Conservation (phyloP, 148 eudicot genomes). For the Rhododendron mucronatum region DNA sequence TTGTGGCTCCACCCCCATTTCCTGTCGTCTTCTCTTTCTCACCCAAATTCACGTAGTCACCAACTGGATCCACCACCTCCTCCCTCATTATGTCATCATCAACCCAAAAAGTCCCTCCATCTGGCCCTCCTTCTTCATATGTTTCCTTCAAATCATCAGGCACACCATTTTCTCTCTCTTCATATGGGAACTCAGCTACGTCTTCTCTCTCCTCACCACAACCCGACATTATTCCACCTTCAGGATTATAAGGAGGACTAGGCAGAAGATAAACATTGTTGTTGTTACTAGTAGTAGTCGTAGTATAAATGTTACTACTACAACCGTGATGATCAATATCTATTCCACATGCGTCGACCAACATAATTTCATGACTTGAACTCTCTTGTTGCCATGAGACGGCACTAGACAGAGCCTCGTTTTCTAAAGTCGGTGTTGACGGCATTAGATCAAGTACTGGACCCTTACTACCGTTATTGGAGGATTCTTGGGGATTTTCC, state of each 20-base stretch:
- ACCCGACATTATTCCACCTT: neutral
- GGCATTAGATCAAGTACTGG: constrained; percentile 7
- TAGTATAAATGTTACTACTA: neutral
- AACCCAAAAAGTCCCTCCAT: constrained; percentile 1
- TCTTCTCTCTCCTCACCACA: neutral
- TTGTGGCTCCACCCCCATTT: neutral
- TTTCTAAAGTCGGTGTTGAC: constrained; percentile 10
- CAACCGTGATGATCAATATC: neutral
- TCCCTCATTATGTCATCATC: constrained; percentile 20
- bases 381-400: constrained; percentile 12
- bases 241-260: neutral
- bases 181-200: neutral
- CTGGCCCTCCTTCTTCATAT: neutral
- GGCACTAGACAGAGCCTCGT: constrained; percentile 5
- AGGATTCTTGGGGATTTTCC: neutral
- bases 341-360: neutral
- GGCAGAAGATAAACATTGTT: neutral
- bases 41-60: neutral
- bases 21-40: neutral
- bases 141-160: neutral
- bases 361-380: neutral
- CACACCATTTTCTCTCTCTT: neutral
- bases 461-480: neutral
- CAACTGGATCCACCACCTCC: constrained; percentile 8
- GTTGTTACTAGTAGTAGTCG: neutral